A percentile compares a stretch with the other conserved stretches of the same genome.
Evolutionary conservation across 257 asterid species (phyloP).

Genomic region (Voacanga thouarsii): DNA sequence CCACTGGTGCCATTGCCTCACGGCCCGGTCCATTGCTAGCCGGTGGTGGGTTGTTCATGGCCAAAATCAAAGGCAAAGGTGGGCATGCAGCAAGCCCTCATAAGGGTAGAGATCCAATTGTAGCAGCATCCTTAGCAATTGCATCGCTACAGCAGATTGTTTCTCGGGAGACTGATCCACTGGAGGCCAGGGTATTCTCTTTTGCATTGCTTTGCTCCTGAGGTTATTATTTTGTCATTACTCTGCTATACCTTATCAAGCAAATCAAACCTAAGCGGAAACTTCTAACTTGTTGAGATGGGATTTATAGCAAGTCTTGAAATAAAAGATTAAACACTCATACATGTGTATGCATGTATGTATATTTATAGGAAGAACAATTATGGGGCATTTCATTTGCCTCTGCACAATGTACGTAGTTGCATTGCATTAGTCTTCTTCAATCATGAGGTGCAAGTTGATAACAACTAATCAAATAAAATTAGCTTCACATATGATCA

Average conservation of each 20-base stretch:
- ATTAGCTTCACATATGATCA: too few relatives aligned
- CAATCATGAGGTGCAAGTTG: neutral
- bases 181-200: constrained; percentile 51
- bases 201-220: neutral
- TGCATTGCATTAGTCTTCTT: neutral
- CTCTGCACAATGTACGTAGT: neutral
- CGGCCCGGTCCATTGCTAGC: constrained; percentile 74
- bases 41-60: constrained; percentile 61
- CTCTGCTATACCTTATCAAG: too few relatives aligned
- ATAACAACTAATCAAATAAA: neutral
- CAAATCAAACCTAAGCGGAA: too few relatives aligned
- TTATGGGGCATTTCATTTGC: neutral
- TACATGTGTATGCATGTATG: too few relatives aligned
- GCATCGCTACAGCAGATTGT: constrained; percentile 73
- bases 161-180: constrained; percentile 80
- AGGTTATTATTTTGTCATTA: too few relatives aligned
- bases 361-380: too few relatives aligned
- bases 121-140: constrained; percentile 58
- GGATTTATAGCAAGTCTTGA: too few relatives aligned
- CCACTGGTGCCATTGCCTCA: constrained; percentile 47
- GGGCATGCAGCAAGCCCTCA: constrained; percentile 80
- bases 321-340: too few relatives aligned
- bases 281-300: too few relatives aligned
- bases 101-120: constrained; percentile 52
- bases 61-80: constrained; percentile 56